These are phyloP conservation scores for Metschnikowia borealis DNA, from an alignment of 805 yeast species.

Conservation along the genomic window DNA sequence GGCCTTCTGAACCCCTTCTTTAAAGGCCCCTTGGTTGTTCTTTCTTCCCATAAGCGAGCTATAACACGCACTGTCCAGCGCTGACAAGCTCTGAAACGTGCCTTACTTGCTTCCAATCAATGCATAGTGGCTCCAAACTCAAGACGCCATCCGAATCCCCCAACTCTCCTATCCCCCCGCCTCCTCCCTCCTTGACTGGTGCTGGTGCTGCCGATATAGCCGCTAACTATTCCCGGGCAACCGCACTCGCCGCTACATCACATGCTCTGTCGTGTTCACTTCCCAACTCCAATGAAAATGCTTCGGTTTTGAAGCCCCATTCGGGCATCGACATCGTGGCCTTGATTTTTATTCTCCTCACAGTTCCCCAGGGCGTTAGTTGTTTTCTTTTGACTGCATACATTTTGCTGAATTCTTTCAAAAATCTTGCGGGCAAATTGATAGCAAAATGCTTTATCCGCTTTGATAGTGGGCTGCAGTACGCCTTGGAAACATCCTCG, in stretches of 20 bases:
- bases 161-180: conserved; percentile 7
- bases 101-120: conserved; percentile 3
- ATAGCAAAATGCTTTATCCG: conserved; percentile 19
- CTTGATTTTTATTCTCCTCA: conserved; percentile 26
- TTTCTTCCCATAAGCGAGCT: background rate
- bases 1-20: background rate
- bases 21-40: background rate
- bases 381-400: conserved; percentile 22
- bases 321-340: conserved; percentile 30
- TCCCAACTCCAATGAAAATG: background rate
- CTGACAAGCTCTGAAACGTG: background rate
- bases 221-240: conserved; percentile 4
- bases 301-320: conserved; percentile 8
- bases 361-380: conserved; percentile 26
- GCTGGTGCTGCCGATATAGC: conserved; percentile 12
- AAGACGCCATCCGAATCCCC: conserved; percentile 2
- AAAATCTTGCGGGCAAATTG: conserved; percentile 25
- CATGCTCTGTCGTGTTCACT: background rate
- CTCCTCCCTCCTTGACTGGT: conserved; percentile 10
- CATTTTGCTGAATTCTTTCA: conserved; percentile 28
- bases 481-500: conserved; percentile 9
- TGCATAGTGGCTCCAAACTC: conserved; percentile 8
- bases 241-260: conserved; percentile 2
- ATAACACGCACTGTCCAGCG: background rate
- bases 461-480: conserved; percentile 5